These are phyloP conservation scores for Malus asiatica DNA, from an alignment of 306 rosid species.

Conservation along the genomic window DNA sequence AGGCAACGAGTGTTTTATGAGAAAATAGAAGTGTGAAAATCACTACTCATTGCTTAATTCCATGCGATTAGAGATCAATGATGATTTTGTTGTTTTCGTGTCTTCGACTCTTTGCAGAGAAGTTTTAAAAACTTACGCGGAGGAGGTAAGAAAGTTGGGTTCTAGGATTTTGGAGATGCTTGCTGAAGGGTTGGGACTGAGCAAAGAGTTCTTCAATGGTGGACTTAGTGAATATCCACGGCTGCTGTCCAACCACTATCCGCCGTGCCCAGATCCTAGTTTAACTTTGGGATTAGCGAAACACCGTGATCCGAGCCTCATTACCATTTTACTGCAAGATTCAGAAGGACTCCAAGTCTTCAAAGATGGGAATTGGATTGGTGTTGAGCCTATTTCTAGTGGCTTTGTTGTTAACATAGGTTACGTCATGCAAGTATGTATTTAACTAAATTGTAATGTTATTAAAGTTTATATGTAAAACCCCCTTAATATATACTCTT, in stretches of 20 bases:
- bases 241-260: slow-evolving; percentile 50
- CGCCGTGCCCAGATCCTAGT: slow-evolving; percentile 71
- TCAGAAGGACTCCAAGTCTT: slow-evolving; percentile 47
- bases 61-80: background rate
- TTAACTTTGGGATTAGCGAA: slow-evolving; percentile 54
- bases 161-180: slow-evolving; percentile 40
- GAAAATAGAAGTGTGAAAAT: background rate
- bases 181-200: slow-evolving; percentile 53
- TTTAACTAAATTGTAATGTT: background rate
- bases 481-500: background rate
- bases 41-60: background rate
- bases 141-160: slow-evolving; percentile 8
- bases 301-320: slow-evolving; percentile 51
- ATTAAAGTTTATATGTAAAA: too few relatives aligned
- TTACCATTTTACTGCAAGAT: slow-evolving; percentile 64
- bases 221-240: slow-evolving; percentile 35
- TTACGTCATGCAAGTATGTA: slow-evolving; percentile 27
- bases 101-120: background rate
- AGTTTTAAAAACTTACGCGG: background rate
- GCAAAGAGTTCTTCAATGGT: slow-evolving; percentile 26
- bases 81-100: background rate
- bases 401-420: slow-evolving; percentile 39
- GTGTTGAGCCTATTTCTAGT: slow-evolving; percentile 23
- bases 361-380: slow-evolving; percentile 36
- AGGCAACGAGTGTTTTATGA: background rate